Evolutionary conservation across 164 flowering plant species (phyloP).

Genomic region (Aristolochia fimbriata): DNA sequence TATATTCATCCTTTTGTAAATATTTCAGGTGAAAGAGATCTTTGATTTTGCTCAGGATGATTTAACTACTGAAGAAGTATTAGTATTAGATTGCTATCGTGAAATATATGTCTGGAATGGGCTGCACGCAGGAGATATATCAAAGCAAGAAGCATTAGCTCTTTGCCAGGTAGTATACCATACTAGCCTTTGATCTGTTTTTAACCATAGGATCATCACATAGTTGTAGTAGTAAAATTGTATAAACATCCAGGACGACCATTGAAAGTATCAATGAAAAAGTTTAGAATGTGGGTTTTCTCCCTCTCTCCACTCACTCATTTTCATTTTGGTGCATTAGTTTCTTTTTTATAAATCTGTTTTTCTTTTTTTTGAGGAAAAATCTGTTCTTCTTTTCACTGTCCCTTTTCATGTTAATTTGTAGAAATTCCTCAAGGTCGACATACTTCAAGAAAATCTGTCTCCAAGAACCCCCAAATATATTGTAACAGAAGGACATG

Average conservation of each 20-base stretch:
- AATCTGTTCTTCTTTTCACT: no score
- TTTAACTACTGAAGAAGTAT: constrained; percentile 95
- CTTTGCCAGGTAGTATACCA: constrained; percentile 29
- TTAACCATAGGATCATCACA: no score
- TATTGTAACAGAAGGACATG: constrained; percentile 73
- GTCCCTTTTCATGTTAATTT: neutral
- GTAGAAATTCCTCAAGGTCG: constrained; percentile 86
- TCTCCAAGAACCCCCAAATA: constrained; percentile 68
- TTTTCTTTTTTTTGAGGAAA: no score
- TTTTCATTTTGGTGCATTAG: no score
- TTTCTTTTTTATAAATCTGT: no score
- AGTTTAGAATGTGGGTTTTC: no score
- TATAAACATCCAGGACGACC: no score
- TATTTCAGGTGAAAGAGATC: constrained; percentile 66
- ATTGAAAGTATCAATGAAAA: no score
- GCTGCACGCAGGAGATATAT: constrained; percentile 67
- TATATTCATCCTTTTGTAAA: neutral
- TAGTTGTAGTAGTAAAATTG: no score
- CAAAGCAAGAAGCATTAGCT: constrained; percentile 48
- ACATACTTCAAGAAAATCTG: constrained; percentile 71
- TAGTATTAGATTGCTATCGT: constrained; percentile 77
- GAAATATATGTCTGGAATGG: constrained; percentile 95
- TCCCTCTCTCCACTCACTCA: no score
- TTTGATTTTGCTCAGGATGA: constrained; percentile 89
- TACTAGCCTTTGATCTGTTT: no score